Percentiles rank a stretch among this genome's conserved stretches.
Evolutionary conservation across 352 stramenopile species (phyloP).

Genomic region (Phytophthora macrochlamydospora): DNA sequence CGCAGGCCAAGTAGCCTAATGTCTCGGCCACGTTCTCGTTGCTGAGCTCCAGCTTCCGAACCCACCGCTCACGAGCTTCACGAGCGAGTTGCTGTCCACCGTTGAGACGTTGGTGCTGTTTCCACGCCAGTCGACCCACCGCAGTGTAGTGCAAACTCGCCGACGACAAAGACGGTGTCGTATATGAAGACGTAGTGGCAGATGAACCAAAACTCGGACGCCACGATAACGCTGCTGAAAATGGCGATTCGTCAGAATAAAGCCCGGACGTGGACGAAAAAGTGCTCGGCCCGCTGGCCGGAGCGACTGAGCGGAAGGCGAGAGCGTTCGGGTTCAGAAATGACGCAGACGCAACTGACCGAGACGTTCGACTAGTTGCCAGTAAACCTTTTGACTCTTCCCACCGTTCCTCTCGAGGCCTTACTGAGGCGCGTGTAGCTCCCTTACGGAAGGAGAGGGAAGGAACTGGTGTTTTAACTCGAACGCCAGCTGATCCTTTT

Average conservation of each 20-base stretch:
- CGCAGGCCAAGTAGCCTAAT: slow-evolving; percentile 62
- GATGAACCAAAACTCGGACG: slow-evolving; percentile 19
- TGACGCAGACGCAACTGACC: slow-evolving; percentile 20
- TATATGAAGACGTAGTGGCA: slow-evolving; percentile 14
- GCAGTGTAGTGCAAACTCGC: slow-evolving; percentile 25
- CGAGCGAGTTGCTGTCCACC: slow-evolving; percentile 20
- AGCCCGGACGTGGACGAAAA: slow-evolving; percentile 5
- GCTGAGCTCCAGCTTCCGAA: slow-evolving; percentile 41
- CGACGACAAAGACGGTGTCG: slow-evolving; percentile 18
- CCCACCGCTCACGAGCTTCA: slow-evolving; percentile 49
- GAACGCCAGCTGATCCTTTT: slow-evolving; percentile 5
- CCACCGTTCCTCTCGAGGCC: slow-evolving; percentile 18
- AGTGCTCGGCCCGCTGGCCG: slow-evolving; percentile 15
- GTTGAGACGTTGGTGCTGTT: slow-evolving; percentile 38
- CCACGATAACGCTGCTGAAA: slow-evolving; percentile 29
- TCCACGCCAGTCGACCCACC: slow-evolving; percentile 44
- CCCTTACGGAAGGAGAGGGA: slow-evolving; percentile 4
- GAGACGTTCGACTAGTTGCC: slow-evolving; percentile 16
- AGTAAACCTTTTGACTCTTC: slow-evolving; percentile 17
- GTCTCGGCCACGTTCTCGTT: slow-evolving; percentile 55
- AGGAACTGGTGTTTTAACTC: background rate
- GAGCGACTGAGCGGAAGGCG: slow-evolving; percentile 22
- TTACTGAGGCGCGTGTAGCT: slow-evolving; percentile 7
- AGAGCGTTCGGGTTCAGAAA: slow-evolving; percentile 25
- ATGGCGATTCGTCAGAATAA: slow-evolving; percentile 12